A percentile compares a stretch with the other conserved stretches of the same genome.
Conservation (phyloP, 768 basidiomycete species). For the Boletus tomentosulus region DNA sequence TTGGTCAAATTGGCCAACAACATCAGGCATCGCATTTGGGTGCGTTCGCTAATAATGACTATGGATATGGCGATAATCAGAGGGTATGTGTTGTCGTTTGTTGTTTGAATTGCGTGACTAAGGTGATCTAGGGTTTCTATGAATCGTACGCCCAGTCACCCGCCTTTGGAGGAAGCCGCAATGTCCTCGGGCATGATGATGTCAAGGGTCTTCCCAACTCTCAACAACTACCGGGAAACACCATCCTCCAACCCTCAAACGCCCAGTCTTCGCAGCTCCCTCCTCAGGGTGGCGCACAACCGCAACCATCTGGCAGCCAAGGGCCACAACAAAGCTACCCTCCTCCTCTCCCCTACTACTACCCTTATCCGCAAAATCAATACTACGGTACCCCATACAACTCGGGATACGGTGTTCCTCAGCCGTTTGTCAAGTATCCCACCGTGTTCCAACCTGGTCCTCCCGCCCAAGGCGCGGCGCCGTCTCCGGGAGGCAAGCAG, state of each 20-base stretch:
- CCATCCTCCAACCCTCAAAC: conserved; percentile 49
- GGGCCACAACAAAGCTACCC: conserved; percentile 64
- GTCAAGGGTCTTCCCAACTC: conserved; percentile 62
- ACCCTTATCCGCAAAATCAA: conserved; percentile 72
- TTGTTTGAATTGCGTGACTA: conserved; percentile 2
- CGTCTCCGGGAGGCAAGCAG: conserved; percentile 65
- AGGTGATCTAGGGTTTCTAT: conserved; percentile 60
- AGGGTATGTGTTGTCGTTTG: conserved; percentile 43
- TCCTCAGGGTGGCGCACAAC: conserved; percentile 47
- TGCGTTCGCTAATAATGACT: conserved; percentile 61
- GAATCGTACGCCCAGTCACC: conserved; percentile 66
- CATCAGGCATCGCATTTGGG: conserved; percentile 49
- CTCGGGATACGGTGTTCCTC: conserved; percentile 51
- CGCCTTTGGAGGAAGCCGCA: conserved; percentile 57
- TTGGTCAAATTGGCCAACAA: conserved; percentile 59
- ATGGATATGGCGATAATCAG: conserved; percentile 63
- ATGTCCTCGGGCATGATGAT: conserved; percentile 69
- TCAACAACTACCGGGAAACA: conserved; percentile 51
- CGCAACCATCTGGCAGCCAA: conserved; percentile 57
- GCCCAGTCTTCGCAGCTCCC: conserved; percentile 51
- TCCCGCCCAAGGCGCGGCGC: conserved; percentile 61
- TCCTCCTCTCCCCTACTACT: conserved; percentile 57
- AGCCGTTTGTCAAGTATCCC: conserved; percentile 75
- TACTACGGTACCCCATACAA: conserved; percentile 73
- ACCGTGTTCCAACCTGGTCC: conserved; percentile 71